Evolutionary conservation across 768 basidiomycete genomes (phyloP), one percentile per base, ranked within the genome.

Genomic region (Naematelia encephala): DNA sequence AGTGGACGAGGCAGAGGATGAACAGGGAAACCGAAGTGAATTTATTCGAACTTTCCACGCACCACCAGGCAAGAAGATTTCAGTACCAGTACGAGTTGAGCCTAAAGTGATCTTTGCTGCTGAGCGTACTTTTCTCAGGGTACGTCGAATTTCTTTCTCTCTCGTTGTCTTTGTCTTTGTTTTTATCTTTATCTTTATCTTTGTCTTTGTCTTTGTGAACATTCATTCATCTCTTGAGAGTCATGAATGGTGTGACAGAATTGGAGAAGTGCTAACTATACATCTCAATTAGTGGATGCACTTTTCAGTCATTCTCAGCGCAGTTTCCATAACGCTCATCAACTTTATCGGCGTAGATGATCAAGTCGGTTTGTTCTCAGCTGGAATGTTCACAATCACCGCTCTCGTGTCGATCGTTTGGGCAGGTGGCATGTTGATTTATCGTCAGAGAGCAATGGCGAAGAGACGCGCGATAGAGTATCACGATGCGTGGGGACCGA

Each of bases 61-160:
- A 0, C 88, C 90, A 0, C 78, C 82, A 43, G 93, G 93, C 11
- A 97, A 97, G 81, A 82, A 83, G 64, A 93, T 99, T 57, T 85
- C 91, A 0, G 85, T 98, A 2, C 92, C 94, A 23, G 88, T 99
- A n/a, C 84, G 96, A 54, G 84, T 99, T 48, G 96, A 99, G 77
- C 96, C 96, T 26, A 99, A 99, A 79, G 74, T 78, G 25, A 94
- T 93, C 73, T 99, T 97, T 75, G 96, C 96, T 4, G 86, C 87
- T 34, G 93, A 97, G 78, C 82, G 94, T 61, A 98, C 93, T 13
- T 94, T 92, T 82, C 76, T 93, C 44, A 73, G 74, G 78, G 91
- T 90, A 39, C 16, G 34, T 39, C 34, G 34, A 16, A 8, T 27
- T 4, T 42, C 30, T 8, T 23, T 2, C 4, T 22, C n/a, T 5